Conservation (phyloP, 2,329 filamentous ascomycete species). For the Lecanicillium sp. region DNA sequence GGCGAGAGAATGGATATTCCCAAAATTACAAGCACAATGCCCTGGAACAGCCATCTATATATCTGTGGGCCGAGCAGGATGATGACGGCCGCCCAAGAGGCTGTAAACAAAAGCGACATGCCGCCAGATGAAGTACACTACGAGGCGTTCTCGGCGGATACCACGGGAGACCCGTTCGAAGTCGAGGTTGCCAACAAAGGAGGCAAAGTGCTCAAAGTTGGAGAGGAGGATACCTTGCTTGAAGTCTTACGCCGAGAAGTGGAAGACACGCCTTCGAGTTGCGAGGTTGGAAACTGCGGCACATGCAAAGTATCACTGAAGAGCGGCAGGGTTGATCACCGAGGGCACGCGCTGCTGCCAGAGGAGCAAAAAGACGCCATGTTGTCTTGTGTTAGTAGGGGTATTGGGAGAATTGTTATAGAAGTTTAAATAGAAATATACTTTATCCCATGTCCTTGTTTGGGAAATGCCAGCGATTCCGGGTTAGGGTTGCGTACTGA, state of each 20-base stretch:
- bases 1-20: constrained; percentile 46
- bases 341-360: constrained; percentile 37
- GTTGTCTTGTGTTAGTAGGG: constrained; percentile 46
- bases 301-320: constrained; percentile 39
- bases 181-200: constrained; percentile 38
- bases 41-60: constrained; percentile 51
- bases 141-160: constrained; percentile 49
- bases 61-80: constrained; percentile 52
- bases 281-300: constrained; percentile 47
- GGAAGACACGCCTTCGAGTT: constrained; percentile 37
- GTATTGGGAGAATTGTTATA: constrained; percentile 40
- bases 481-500: no score
- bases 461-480: no score
- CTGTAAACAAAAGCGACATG: constrained; percentile 34
- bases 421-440: constrained; percentile 4
- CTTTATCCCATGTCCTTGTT: not conserved
- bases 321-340: constrained; percentile 37
- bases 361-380: constrained; percentile 37
- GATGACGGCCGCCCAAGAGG: constrained; percentile 41
- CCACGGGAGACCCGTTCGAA: constrained; percentile 52
- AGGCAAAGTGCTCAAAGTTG: constrained; percentile 35
- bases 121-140: constrained; percentile 47
- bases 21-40: constrained; percentile 38
- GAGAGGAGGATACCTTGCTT: constrained; percentile 40
- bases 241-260: constrained; percentile 38